Evolutionary conservation across 116 monocot species (phyloP), one percentile per base, ranked within the genome.

Genomic region (Phalaenopsis hybrid): DNA sequence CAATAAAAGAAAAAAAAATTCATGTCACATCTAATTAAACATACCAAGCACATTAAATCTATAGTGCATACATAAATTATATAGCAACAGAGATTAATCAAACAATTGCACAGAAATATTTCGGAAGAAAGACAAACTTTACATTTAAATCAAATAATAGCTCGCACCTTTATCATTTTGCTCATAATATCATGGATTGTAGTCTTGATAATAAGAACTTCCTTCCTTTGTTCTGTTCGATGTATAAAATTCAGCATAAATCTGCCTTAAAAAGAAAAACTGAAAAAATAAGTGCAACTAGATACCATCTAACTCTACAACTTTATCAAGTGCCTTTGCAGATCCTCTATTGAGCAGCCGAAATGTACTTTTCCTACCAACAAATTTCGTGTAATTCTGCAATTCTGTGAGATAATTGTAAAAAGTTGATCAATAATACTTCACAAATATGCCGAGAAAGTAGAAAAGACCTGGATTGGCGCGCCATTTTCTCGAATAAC

Each of bases 121-220:
- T 72, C 31, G 4, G 6, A 72, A 72, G 15, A 72, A 72, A 72
- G 13, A 12, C 34, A 61, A 6, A 72, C 37, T 37, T 75, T 16
- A 49, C 4, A 51, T 28, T 1, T 28, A 77, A 5, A 77, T 18
- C 31, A 73, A 72, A 74, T 76, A 45, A 76, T 44, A 28, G 37
- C 0, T 78, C 80, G 12, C 80, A 97, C 97, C 89, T 69, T 85
- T 61, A 99, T 99, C 95, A 99, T 95, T 86, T 93, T 83, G 82
- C 77, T 99, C 99, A 99, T 99, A 81, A 93, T 92, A 85, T 99
- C 99, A 93, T 99, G 99, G 57, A 99, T 95, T 41, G 99, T 99
- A 31, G 99, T 99, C 86, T 99, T 99, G 77, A 99, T 81, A 75
- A 99, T 87, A 79, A 95, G 81, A 75, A 87, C 91, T 80, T 99